Evolutionary conservation across 2,329 filamentous ascomycete species (phyloP), one percentile per base, ranked within the genome.

Genomic region (Colletotrichum abscissum): DNA sequence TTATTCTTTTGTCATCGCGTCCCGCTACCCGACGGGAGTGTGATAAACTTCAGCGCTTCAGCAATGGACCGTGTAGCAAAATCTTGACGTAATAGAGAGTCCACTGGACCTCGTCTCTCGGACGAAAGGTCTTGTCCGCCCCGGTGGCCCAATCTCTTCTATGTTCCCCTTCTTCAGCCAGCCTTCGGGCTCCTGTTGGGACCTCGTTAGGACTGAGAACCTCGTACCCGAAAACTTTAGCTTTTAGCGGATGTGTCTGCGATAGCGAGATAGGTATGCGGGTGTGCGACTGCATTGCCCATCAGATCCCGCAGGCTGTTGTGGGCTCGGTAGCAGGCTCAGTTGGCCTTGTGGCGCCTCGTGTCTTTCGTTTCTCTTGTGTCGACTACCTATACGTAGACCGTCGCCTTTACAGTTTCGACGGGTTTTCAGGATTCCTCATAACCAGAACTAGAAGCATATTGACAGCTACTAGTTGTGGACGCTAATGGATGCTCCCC

Each of bases 211-310:
- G 24, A 46, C 24, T 19, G 1, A 22, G 60, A 9, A 28, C 26
- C 2, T 33, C 30, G 42, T 28, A 16, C n/a, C 26, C 28, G 54
- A 38, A 33, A 58, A 54, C 28, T 38, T 69, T 58, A 30, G n/a
- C 14, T 14, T 24, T 9, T 35, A 22, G 60, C 16, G 35, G 54
- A 38, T 24, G 14, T 54, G 14, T 58, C 8, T 52, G 54, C 24
- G 56, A 38, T 68, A 42, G 28, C 62, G 67, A 56, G 24, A 38
- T 35, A 38, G 60, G 38, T 64, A 42, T 42, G 38, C 2, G 59
- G 42, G 42, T 65, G 67, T 28, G 62, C 38, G 52, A 54, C n/a
- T 26, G 30, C 2, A 35, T 16, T 52, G 11, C 33, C 8, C 3
- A 24, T 22, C 19, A 16, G 11, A 12, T 19, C 22, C 16, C 16